Evolutionary conservation across 345 rosid species (phyloP), one percentile per base, ranked within the genome.

Genomic region (Gossypium mustelinum): DNA sequence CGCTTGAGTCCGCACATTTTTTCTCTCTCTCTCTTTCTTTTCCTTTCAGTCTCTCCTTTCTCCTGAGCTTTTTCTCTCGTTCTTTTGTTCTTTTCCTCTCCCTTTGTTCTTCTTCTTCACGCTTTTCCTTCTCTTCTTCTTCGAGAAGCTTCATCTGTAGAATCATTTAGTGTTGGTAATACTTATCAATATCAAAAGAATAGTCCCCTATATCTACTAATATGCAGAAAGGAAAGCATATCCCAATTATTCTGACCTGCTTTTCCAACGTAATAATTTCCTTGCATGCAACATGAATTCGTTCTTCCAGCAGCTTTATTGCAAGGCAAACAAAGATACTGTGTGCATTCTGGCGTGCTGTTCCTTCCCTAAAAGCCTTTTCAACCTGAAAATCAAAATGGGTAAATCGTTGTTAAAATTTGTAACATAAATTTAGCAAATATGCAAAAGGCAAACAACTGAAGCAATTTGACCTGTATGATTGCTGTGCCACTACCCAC

Each of bases 301-400:
- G 97, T 78, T 95, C 93, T 83, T 95, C 98, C 81, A 95, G 84
- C 76, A 93, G 81, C 80, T 90, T 89, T 65, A 89, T 75, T 9
- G 99, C 86, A 79, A 95, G 99, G 76, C 92, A 91, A 76, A 93
- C 92, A 85, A 95, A 95, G 77, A 95, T 89, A 82, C 98, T 95
- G 86, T 95, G 98, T 56, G 98, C 97, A 86, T 93, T 95, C 82
- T 93, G 97, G 80, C 97, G 97, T 11, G 98, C 94, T 47, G 94
- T 93, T 79, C 97, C 97, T 89, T 93, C 98, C 84, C 97, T 93
- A 78, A 89, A 93, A 74, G 99, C 98, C 84, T 95, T 95, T 75
- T 95, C 99, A 75, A 95, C 97, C 99, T 95, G 88, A 83, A 80
- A 39, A 67, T 25, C 51, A 41, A 34, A 52, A 66, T 12, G 41